Evolutionary conservation across 2,329 filamentous ascomycete species (phyloP).

Genomic region (Aspergillus udagawae): DNA sequence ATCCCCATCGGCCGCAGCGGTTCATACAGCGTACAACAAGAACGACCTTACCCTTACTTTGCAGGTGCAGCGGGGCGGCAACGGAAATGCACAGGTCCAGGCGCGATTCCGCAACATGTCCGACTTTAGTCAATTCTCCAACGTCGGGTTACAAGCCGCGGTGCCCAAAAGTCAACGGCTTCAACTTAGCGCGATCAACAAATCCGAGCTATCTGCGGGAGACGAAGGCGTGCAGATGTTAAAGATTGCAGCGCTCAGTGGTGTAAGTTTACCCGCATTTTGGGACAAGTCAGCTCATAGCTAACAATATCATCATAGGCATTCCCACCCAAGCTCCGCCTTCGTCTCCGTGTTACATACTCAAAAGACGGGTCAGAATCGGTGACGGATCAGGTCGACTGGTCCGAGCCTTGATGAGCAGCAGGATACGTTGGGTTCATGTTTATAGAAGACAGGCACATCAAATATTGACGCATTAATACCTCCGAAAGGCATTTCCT

Average conservation of each 20-base stretch:
- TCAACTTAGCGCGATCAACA: constrained; percentile 86
- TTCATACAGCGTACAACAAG: constrained; percentile 75
- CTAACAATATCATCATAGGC: constrained; percentile 51
- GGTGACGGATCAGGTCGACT: constrained; percentile 91
- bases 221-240: constrained; percentile 86
- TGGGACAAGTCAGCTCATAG: constrained; percentile 17
- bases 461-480: neutral
- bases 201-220: constrained; percentile 68
- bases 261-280: constrained; percentile 61
- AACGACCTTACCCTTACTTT: constrained; percentile 80
- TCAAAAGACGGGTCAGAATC: constrained; percentile 64
- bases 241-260: constrained; percentile 78
- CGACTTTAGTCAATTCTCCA: constrained; percentile 61
- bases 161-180: constrained; percentile 96
- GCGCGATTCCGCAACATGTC: constrained; percentile 80
- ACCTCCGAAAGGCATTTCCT: neutral
- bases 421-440: constrained; percentile 8
- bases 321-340: constrained; percentile 63
- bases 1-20: constrained; percentile 41
- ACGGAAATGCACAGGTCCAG: constrained; percentile 70
- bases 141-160: constrained; percentile 84
- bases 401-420: constrained; percentile 66
- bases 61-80: constrained; percentile 70
- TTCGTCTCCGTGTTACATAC: constrained; percentile 83
- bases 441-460: neutral